phyloP scores from a whole-genome alignment of 805 yeast genomes.

The Debaryomyces prosopidis region DNA sequence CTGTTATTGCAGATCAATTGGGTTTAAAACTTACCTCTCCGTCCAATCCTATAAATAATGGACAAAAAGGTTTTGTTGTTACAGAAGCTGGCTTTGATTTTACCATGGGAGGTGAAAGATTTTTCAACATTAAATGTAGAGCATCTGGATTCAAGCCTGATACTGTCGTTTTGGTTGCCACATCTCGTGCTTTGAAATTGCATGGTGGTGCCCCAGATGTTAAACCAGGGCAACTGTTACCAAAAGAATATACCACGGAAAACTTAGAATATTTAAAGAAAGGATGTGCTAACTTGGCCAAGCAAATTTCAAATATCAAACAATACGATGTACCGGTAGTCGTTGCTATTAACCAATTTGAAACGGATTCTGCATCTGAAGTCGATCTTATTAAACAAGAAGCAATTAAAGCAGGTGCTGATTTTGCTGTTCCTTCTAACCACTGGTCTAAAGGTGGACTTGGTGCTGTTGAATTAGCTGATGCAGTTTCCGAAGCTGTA shows the following conservation, averaged over 20 bases:
- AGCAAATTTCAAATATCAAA: conserved; percentile 85
- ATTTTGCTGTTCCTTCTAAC: conserved; percentile 83
- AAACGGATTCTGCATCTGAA: conserved; percentile 79
- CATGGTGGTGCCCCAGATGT: conserved; percentile 99
- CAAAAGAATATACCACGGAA: conserved; percentile 77
- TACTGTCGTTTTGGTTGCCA: conserved; percentile 90
- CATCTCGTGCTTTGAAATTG: conserved; percentile 92
- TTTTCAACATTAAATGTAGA: conserved; percentile 93
- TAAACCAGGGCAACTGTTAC: conserved; percentile 87
- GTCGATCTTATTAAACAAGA: conserved; percentile 76
- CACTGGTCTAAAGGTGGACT: conserved; percentile 97
- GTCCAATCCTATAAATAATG: conserved; percentile 43
- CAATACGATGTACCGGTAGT: conserved; percentile 89
- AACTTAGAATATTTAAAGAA: conserved; percentile 72
- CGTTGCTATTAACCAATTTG: conserved; percentile 89
- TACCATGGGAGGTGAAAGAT: conserved; percentile 99
- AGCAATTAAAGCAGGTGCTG: conserved; percentile 89
- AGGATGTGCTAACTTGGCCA: conserved; percentile 86
- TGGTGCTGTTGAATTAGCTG: conserved; percentile 84
- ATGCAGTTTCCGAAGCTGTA: conserved; percentile 77
- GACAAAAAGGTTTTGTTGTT: conserved; percentile 77
- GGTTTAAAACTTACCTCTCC: conserved; percentile 81
- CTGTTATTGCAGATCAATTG: conserved; percentile 89
- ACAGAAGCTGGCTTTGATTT: conserved; percentile 99
- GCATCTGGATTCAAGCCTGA: conserved; percentile 87